A percentile compares a stretch with the other conserved stretches of the same genome.
Conservation (phyloP, 441 rosid species). For the Pelargonium citronellum region DNA sequence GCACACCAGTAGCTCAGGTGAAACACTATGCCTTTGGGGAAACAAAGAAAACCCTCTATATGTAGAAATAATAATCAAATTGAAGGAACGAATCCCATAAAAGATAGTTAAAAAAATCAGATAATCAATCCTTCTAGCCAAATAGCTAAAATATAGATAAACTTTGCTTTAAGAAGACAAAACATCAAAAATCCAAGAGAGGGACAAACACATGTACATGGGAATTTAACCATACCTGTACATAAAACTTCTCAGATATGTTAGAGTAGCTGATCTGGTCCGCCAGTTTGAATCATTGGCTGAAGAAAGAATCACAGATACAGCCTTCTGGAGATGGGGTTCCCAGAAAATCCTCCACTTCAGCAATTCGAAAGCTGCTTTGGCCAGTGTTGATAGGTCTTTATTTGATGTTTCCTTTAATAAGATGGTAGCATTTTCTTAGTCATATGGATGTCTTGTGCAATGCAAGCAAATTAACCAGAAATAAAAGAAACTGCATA, state of each 20-base stretch:
- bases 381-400: slow-evolving; percentile 90
- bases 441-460: slow-evolving; percentile 16
- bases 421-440: slow-evolving; percentile 17
- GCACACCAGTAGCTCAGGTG: background rate
- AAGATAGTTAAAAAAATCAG: background rate
- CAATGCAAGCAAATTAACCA: too few relatives aligned
- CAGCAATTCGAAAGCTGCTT: slow-evolving; percentile 88
- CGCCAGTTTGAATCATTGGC: slow-evolving; percentile 89
- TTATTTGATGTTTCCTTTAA: slow-evolving; percentile 92
- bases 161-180: background rate
- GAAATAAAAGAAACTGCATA: too few relatives aligned
- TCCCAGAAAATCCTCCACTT: slow-evolving; percentile 86
- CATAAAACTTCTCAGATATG: slow-evolving; percentile 92
- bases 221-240: slow-evolving; percentile 50
- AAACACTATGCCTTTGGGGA: background rate
- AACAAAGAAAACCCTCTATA: background rate
- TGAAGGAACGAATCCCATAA: background rate
- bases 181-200: background rate
- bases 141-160: background rate
- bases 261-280: slow-evolving; percentile 87
- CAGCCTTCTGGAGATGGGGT: slow-evolving; percentile 73
- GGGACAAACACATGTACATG: background rate
- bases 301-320: slow-evolving; percentile 62
- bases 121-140: background rate
- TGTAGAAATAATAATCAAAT: background rate